Evolutionary conservation across 148 eudicot genomes (phyloP), one percentile per base, ranked within the genome.

Genomic region (Vaccinium darrowii): DNA sequence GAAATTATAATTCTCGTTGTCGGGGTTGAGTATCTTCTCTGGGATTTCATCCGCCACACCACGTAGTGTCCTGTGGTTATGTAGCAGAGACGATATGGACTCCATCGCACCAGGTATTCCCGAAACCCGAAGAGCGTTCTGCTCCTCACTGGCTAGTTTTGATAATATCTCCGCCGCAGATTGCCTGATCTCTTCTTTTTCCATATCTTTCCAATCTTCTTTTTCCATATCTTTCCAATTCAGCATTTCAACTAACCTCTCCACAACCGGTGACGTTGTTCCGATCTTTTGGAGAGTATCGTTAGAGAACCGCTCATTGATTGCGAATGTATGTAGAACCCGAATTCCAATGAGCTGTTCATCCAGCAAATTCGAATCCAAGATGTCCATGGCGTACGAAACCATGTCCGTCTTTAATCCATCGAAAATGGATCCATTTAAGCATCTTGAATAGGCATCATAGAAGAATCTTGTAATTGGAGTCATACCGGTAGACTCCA

Each of bases 371-470:
- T 78, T 86, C 0, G 95, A 93, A 69, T 84, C 90, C 85, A 95
- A 60, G 16, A 94, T 92, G 51, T 95, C 98, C 90, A 92, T 93
- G 6, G 94, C 91, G 71, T 91, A 94, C 8, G 95, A 93, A 62
- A 95, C 98, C 93, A 95, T 91, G 75, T 95, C 98, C 96, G 93
- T 94, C 86, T 94, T 90, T 53, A 95, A 36, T 3, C 98, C 98
- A 80, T 95, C 94, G 14, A 95, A 95, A 19, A 94, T 84, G 87
- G 95, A 94, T 83, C 95, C 95, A 52, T 91, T 85, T 2, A 95
- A 88, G 71, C 98, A 91, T 75, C 86, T 94, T 19, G 98, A 94
- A 81, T 95, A 95, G 0, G 47, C 76, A 30, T 33, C 21, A 15
- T 72, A 76, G n/a, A 30, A 47, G 88, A 97, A 97, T 56, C 99